Evolutionary conservation across 2,329 filamentous ascomycete species (phyloP), one percentile per base, ranked within the genome.

Genomic region (Orbilia blumenaviensis): DNA sequence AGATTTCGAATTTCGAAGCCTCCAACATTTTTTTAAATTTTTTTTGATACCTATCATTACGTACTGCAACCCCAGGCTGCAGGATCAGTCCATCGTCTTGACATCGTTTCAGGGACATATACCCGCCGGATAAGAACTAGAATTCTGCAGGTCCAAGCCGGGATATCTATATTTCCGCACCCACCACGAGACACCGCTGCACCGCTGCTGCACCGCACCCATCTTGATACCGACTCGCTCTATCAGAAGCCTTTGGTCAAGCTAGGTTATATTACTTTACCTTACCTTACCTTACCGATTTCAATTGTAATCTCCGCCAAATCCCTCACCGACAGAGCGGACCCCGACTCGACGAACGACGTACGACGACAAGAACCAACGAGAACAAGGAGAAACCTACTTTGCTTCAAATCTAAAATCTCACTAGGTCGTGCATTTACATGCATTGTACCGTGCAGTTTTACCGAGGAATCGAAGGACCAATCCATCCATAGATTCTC

Each of bases 101-200:
- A 69, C 60, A 50, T 69, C 64, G 64, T 76, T 76, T 76, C 72
- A 69, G 64, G 72, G 58, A 69, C 72, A 76, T 69, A 76, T 76
- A 76, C 61, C 72, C 72, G 72, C 72, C 72, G 72, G 72, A 69
- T 76, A 76, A 69, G 64, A 68, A 46, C 46, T 63, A 76, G 72
- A 76, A 76, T 64, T 64, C 72, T 76, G 72, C 72, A 76, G 64
- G 72, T 76, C 72, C 64, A 76, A 76, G 72, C 72, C 72, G 72
- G 72, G 72, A 76, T 76, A 76, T 69, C 72, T 76, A 52, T 69
- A 60, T 69, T 68, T 66, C 72, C 72, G 72, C 60, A 60, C 64
- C 42, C 64, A 60, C 56, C 64, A 76, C 66, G 66, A 71, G 66
- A 71, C 66, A 71, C 56, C 66, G 66, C 66, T 71, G 66, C 66